These are phyloP conservation scores for Saxispiralis lemnorum DNA, from an alignment of 495 filamentous ascomycete genomes.

Conservation along the genomic window DNA sequence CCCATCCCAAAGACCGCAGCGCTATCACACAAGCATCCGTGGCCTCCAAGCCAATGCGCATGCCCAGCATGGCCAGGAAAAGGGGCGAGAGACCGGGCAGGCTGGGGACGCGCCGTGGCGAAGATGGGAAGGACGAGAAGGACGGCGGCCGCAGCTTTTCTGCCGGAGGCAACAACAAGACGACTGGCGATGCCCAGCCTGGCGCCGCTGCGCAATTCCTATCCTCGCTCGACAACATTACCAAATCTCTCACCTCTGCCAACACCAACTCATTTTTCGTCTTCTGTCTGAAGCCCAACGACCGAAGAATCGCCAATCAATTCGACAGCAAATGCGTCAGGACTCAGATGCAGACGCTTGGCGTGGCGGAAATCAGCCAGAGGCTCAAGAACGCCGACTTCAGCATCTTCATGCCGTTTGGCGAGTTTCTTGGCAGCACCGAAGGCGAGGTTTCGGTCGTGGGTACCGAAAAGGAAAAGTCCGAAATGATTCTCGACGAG, in stretches of 20 bases:
- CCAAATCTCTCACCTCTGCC: constrained; percentile 56
- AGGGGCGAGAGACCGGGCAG: constrained; percentile 37
- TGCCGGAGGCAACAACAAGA: background rate
- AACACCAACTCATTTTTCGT: constrained; percentile 88
- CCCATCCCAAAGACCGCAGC: constrained; percentile 74
- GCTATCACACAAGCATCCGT: constrained; percentile 93
- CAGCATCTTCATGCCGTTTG: constrained; percentile 86
- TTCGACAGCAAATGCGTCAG: constrained; percentile 98
- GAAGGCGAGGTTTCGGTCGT: constrained; percentile 70
- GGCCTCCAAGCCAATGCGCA: constrained; percentile 79
- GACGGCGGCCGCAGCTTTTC: constrained; percentile 20
- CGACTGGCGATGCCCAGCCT: constrained; percentile 34
- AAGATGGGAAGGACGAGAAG: constrained; percentile 17
- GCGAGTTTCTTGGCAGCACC: constrained; percentile 78
- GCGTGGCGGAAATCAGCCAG: constrained; percentile 92
- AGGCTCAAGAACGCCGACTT: constrained; percentile 83
- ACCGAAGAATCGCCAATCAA: constrained; percentile 91
- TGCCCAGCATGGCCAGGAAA: constrained; percentile 76
- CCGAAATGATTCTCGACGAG: constrained; percentile 72
- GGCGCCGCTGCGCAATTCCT: constrained; percentile 88
- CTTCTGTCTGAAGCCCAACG: constrained; percentile 94
- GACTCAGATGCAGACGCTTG: constrained; percentile 83
- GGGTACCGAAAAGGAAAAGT: constrained; percentile 84
- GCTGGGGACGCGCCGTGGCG: constrained; percentile 18
- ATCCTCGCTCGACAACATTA: constrained; percentile 73